phyloP scores from a whole-genome alignment of 1,284 basidiomycete species.

The Hypsizygus ulmarius region DNA sequence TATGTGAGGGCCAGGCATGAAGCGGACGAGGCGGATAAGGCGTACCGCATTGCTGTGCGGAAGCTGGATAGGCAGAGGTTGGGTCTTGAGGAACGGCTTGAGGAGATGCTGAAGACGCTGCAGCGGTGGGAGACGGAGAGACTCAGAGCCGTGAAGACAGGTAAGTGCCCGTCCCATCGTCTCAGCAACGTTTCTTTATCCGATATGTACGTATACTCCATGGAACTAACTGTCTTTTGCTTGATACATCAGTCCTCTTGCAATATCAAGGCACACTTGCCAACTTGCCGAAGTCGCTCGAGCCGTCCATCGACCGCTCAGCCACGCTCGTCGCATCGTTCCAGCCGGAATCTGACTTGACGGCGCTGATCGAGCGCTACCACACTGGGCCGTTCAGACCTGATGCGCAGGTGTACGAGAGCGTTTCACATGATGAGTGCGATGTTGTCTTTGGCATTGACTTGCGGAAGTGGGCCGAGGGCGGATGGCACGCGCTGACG shows the following conservation, averaged over 20 bases:
- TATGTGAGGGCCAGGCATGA: slow-evolving; percentile 72
- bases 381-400: slow-evolving; percentile 90
- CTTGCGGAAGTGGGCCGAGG: slow-evolving; percentile 82
- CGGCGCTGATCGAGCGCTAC: slow-evolving; percentile 82
- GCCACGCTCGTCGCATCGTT: slow-evolving; percentile 76
- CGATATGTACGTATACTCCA: not conserved
- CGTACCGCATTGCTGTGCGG: slow-evolving; percentile 73
- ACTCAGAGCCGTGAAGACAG: slow-evolving; percentile 79
- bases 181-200: not conserved
- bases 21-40: slow-evolving; percentile 74
- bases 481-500: slow-evolving; percentile 57
- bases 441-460: slow-evolving; percentile 90
- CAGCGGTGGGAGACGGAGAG: slow-evolving; percentile 87
- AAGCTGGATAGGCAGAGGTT: slow-evolving; percentile 79
- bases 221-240: slow-evolving; percentile 6
- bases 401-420: slow-evolving; percentile 79
- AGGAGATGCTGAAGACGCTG: slow-evolving; percentile 74
- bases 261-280: slow-evolving; percentile 80
- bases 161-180: slow-evolving; percentile 35
- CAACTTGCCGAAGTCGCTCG: slow-evolving; percentile 65
- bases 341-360: slow-evolving; percentile 82
- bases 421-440: slow-evolving; percentile 72
- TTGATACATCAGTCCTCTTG: slow-evolving; percentile 57
- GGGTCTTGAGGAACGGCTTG: slow-evolving; percentile 80
- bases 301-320: slow-evolving; percentile 65